phyloP scores from a whole-genome alignment of 139 green algal species.

The Chlorella sp. region DNA sequence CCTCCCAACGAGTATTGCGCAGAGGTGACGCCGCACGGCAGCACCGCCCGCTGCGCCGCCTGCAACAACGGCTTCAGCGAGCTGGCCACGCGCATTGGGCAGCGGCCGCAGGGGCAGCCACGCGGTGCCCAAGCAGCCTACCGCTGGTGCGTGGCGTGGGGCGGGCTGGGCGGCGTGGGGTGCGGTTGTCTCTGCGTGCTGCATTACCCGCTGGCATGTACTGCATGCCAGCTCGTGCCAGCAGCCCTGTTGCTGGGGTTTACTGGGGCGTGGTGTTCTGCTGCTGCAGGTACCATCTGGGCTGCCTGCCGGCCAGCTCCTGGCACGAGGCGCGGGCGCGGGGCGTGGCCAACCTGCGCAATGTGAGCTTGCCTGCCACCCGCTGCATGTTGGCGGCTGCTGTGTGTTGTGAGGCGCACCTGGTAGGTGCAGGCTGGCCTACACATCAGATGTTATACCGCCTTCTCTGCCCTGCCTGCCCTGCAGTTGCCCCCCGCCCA shows the following conservation, averaged over 20 bases:
- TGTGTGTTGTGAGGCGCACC: no score
- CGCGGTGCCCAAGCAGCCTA: not conserved
- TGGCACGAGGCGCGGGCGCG: not conserved
- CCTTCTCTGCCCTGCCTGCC: no score
- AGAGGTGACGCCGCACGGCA: not conserved
- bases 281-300: conserved; percentile 4
- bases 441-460: no score
- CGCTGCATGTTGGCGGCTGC: no score
- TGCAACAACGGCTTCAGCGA: not conserved
- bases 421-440: no score
- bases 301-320: not conserved
- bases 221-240: no score
- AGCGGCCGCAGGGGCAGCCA: not conserved
- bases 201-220: no score
- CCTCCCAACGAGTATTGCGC: not conserved
- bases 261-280: no score
- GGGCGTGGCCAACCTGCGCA: conserved; percentile 1
- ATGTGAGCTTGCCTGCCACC: no score
- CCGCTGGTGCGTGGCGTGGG: not conserved
- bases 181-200: not conserved
- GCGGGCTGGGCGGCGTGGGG: not conserved
- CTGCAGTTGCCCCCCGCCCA: not conserved
- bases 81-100: not conserved
- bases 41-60: not conserved
- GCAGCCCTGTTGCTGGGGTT: no score